Base-by-base conservation (phyloP, 352 stramenopile species). In the Thraustochytrium striatum region DNA sequence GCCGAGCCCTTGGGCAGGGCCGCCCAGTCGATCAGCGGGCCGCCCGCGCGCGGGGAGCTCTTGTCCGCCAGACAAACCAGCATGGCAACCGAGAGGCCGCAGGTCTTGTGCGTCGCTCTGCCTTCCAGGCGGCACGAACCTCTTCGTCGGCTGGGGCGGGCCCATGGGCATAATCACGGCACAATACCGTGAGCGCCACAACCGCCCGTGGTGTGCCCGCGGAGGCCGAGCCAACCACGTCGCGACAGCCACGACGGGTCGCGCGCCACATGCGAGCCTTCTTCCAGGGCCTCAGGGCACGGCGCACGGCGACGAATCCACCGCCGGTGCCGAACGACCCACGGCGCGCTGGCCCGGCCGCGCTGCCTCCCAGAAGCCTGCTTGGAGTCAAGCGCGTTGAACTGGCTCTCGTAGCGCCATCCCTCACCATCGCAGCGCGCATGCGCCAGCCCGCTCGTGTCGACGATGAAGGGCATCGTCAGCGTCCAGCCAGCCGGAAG, bases 331-430 rank as follows among this genome's bases (percentile, higher is more conserved):
- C 62, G 62, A 21, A 73, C 62, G 28, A 73, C 39, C 62, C 62
- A 73, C 32, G 32, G 62, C 16, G 62, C 62, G 30, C 44, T 73
- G 41, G 62, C 62, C 62, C 62, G 39, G 2, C 62, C 62, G 13
- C 62, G 62, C 44, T 73, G 62, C 19, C 32, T 25, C 0, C 62
- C 62, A 19, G 62, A 65, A n/a, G 62, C 62, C 35, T 73, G 62
- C 62, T 73, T 73, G 21, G 62, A 73, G 41, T 73, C 62, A 13
- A 73, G 62, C 1, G 62, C 62, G 32, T 73, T 73, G 62, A 73
- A 73, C 33, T 73, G 62, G 9, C 32, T 57, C 30, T 73, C 62
- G 62, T 73, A 73, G 44, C 62, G 62, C 62, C 62, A 73, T 13
- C 62, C 62, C 32, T 73, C 62, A 16, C 32, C 62, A 32, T 73